Evolutionary conservation across 202 grass and related monocot species (phyloP), one percentile per base, ranked within the genome.

Genomic region (Digitaria exilis): DNA sequence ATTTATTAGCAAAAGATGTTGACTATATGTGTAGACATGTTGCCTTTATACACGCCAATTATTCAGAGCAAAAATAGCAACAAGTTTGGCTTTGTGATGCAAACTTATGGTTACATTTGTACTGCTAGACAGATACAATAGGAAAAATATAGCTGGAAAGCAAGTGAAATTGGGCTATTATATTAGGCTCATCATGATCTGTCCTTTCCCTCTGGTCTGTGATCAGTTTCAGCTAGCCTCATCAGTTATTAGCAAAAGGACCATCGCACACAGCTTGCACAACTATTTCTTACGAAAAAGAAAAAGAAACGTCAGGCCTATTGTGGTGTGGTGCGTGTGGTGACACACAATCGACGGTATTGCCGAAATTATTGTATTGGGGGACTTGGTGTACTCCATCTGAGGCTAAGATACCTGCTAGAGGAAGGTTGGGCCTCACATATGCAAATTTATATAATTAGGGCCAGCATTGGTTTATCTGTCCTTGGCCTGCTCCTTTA

Each of bases 381-480:
- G 21, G 25, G 32, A 43, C 32, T 43, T 29, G 64, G 42, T 64
- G 52, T 80, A 4, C 61, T 49, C 59, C 54, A 50, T 75, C 24
- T 85, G 10, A 45, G 80, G 49, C 28, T 37, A 50, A 77, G 72
- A 57, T 60, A 21, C 29, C 10, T 61, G 54, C 71, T 62, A 63
- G 37, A 76, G 54, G 78, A 71, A 81, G 77, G 61, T n/a, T 86
- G 84, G 77, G 54, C 84, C 84, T 86, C 69, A 58, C 84, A 56
- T 80, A 86, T 57, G 16, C n/a, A 39, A 70, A 28, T 59, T 68
- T 77, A 25, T 54, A 82, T 77, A 55, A 76, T 82, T 82, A 71
- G 71, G 64, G 26, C 24, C 71, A 71, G 71, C 76, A 81, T 76
- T 75, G 71, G 78, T 76, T 76, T 87, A 82, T 62, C 85, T 87